These are phyloP conservation scores for maize (Zea mays) DNA, from an alignment of 176 grass and related monocot species.

Conservation along the genomic window DNA sequence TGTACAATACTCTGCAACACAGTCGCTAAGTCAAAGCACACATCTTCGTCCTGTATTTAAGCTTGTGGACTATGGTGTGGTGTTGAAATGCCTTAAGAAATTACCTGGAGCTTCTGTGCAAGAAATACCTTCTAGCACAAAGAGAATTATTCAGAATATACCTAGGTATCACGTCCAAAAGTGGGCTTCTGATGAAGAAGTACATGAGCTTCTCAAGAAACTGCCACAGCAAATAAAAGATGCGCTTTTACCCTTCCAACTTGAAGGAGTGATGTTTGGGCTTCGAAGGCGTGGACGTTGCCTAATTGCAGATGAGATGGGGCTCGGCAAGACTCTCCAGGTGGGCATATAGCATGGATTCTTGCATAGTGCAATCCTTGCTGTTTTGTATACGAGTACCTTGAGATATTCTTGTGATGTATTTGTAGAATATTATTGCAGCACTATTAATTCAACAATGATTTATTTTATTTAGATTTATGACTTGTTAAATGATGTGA, in stretches of 20 bases:
- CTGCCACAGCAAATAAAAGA: slow-evolving; percentile 53
- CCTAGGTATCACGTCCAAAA: slow-evolving; percentile 11
- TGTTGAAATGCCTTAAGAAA: slow-evolving; percentile 73
- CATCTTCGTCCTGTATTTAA: slow-evolving; percentile 72
- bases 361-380: slow-evolving; percentile 19
- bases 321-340: slow-evolving; percentile 94
- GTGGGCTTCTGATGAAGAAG: slow-evolving; percentile 68
- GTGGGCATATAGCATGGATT: slow-evolving; percentile 38
- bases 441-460: neutral
- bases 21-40: slow-evolving; percentile 58
- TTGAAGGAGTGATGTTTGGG: slow-evolving; percentile 80
- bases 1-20: slow-evolving; percentile 56
- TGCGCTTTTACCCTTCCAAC: slow-evolving; percentile 85
- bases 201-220: slow-evolving; percentile 67
- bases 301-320: slow-evolving; percentile 98
- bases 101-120: slow-evolving; percentile 54
- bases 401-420: neutral
- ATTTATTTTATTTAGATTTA: neutral
- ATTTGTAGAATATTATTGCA: slow-evolving; percentile 10
- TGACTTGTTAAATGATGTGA: neutral
- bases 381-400: slow-evolving; percentile 4
- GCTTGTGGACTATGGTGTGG: slow-evolving; percentile 62
- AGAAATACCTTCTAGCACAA: slow-evolving; percentile 72
- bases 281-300: slow-evolving; percentile 74
- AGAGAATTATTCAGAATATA: slow-evolving; percentile 53